Conservation (phyloP, 1,284 basidiomycete species). For the Puccinia novopanici region DNA sequence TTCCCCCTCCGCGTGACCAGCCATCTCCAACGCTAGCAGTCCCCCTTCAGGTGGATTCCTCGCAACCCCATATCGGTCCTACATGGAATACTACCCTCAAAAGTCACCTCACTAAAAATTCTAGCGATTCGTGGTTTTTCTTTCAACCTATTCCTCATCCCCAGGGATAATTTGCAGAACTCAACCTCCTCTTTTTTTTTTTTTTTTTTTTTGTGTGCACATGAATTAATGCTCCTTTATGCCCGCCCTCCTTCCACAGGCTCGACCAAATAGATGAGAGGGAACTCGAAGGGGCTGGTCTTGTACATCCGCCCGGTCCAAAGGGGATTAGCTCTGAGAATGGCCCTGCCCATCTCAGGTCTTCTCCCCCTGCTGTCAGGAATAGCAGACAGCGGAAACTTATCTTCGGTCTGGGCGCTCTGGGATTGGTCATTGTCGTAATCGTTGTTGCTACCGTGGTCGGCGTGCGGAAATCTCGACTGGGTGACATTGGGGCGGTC, state of each 20-base stretch:
- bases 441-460: constrained; percentile 29
- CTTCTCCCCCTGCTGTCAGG: not conserved
- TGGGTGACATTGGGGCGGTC: not conserved
- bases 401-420: constrained; percentile 7
- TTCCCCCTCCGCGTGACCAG: not conserved
- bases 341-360: not conserved
- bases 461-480: constrained; percentile 27
- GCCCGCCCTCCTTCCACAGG: not conserved
- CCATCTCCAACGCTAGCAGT: not conserved
- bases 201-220: too few relatives aligned
- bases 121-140: not conserved
- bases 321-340: not conserved
- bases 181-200: not conserved
- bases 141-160: not conserved
- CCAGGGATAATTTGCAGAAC: not conserved
- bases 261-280: constrained; percentile 20
- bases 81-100: constrained; percentile 24
- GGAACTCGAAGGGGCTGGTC: constrained; percentile 27
- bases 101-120: constrained; percentile 25
- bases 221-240: too few relatives aligned
- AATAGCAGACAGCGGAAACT: not conserved
- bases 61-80: not conserved
- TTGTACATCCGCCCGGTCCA: constrained; percentile 14
- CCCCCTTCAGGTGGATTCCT: not conserved
- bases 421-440: not conserved